Conservation (phyloP, 768 basidiomycete species). For the Tylopilus rubrobrunneus region DNA sequence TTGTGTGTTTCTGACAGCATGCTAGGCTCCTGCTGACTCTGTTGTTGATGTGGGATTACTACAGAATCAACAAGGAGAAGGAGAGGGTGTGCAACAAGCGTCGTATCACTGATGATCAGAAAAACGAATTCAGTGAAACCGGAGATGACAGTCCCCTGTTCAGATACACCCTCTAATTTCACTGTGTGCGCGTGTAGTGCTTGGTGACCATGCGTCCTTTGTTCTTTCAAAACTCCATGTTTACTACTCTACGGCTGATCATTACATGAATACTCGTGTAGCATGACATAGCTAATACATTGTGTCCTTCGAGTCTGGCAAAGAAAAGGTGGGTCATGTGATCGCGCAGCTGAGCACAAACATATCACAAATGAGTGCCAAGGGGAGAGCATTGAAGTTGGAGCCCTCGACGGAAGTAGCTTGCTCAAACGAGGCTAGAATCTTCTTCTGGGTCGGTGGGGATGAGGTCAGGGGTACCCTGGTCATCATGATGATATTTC, state of each 20-base stretch:
- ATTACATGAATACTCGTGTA: not conserved
- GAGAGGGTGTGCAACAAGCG: slow-evolving; percentile 38
- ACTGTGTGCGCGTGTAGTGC: not conserved
- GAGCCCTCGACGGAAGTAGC: slow-evolving; percentile 43
- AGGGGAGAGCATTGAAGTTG: too few relatives aligned
- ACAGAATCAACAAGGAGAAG: slow-evolving; percentile 45
- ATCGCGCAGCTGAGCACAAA: too few relatives aligned
- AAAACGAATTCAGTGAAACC: slow-evolving; percentile 39
- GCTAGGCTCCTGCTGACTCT: slow-evolving; percentile 35
- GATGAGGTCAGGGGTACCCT: slow-evolving; percentile 46
- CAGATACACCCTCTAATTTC: slow-evolving; percentile 31
- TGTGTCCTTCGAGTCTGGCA: not conserved
- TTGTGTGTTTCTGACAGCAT: slow-evolving; percentile 26
- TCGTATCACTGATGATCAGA: slow-evolving; percentile 38
- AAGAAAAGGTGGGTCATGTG: slow-evolving; percentile 8
- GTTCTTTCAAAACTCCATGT: not conserved
- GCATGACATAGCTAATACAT: not conserved
- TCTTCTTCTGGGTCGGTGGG: slow-evolving; percentile 44
- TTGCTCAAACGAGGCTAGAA: slow-evolving; percentile 31
- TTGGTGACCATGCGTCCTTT: not conserved
- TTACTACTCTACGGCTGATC: not conserved
- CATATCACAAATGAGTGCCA: too few relatives aligned
- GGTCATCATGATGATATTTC: slow-evolving; percentile 49
- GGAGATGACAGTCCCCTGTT: slow-evolving; percentile 56
- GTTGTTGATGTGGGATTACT: slow-evolving; percentile 44